Percentiles rank a stretch among this genome's conserved stretches.
These are phyloP conservation scores for Venturia carpophila DNA, from an alignment of 2,329 filamentous ascomycete species.

Conservation along the genomic window DNA sequence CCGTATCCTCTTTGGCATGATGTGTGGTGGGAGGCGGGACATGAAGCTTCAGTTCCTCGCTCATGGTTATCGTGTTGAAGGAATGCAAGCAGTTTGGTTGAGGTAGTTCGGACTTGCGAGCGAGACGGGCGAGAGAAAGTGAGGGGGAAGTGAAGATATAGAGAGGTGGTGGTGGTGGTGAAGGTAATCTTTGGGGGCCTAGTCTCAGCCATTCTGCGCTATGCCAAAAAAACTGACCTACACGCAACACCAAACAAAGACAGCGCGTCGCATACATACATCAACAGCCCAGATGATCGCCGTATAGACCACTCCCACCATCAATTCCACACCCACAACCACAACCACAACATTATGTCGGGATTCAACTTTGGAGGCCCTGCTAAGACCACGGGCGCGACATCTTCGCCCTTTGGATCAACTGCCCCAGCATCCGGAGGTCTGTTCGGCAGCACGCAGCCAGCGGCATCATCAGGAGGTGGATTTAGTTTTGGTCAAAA, in stretches of 20 bases:
- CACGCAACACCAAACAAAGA: neutral
- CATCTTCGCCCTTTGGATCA: constrained; percentile 30
- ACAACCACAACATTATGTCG: neutral
- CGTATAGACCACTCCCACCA: neutral
- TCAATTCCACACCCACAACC: neutral
- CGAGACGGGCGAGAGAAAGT: neutral
- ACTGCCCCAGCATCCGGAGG: constrained; percentile 27
- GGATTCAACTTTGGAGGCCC: constrained; percentile 17
- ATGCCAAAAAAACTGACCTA: constrained; percentile 13
- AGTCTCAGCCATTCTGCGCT: neutral
- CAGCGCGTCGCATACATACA: neutral
- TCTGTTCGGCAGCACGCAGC: constrained; percentile 35
- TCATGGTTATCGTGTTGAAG: constrained; percentile 25
- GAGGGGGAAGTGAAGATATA: neutral
- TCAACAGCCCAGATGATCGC: neutral
- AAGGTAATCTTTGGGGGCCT: neutral
- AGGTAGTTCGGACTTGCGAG: neutral
- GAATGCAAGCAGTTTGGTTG: neutral
- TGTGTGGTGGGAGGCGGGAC: neutral
- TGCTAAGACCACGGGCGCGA: constrained; percentile 2
- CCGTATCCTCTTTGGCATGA: constrained; percentile 42
- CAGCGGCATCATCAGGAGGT: constrained; percentile 3
- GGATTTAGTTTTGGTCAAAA: constrained; percentile 1
- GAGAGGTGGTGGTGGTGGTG: neutral
- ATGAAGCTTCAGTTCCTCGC: constrained; percentile 36